Percentiles rank a stretch among this genome's conserved stretches.
These are phyloP conservation scores for Trichoderma asperellum DNA, from an alignment of 2,329 filamentous ascomycete genomes.

Conservation along the genomic window DNA sequence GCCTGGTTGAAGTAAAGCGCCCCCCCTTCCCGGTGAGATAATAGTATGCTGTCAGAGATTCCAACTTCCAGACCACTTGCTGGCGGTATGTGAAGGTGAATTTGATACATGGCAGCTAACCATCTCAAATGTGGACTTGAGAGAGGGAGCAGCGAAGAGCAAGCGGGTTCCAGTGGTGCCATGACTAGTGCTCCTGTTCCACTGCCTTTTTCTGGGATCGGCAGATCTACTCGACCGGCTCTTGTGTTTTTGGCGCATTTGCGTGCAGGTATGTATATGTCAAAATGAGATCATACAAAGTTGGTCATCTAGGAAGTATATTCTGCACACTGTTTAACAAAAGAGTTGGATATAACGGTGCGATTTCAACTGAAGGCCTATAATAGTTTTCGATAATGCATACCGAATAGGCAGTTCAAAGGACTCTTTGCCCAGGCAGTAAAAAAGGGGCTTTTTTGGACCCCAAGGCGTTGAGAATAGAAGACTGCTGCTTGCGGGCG, in stretches of 20 bases:
- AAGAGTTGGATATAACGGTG: not conserved
- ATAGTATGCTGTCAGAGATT: not conserved
- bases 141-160: not conserved
- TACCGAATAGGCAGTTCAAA: not conserved
- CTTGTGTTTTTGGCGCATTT: not conserved
- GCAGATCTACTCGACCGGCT: not conserved
- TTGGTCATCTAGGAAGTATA: not conserved
- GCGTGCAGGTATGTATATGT: not conserved
- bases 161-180: not conserved
- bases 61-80: not conserved
- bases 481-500: not conserved
- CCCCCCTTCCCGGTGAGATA: conserved; percentile 4
- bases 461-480: not conserved
- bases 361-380: not conserved
- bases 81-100: not conserved
- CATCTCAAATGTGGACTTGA: not conserved
- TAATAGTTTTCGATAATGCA: not conserved
- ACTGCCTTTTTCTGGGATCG: not conserved
- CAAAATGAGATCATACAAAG: not conserved
- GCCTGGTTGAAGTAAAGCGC: conserved; percentile 13
- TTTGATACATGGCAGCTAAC: not conserved
- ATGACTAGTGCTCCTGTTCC: conserved; percentile 11
- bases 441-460: not conserved
- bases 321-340: not conserved
- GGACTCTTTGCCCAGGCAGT: not conserved